phyloP scores from a whole-genome alignment of 495 filamentous ascomycete genomes.

The Penicillium flavigenum region DNA sequence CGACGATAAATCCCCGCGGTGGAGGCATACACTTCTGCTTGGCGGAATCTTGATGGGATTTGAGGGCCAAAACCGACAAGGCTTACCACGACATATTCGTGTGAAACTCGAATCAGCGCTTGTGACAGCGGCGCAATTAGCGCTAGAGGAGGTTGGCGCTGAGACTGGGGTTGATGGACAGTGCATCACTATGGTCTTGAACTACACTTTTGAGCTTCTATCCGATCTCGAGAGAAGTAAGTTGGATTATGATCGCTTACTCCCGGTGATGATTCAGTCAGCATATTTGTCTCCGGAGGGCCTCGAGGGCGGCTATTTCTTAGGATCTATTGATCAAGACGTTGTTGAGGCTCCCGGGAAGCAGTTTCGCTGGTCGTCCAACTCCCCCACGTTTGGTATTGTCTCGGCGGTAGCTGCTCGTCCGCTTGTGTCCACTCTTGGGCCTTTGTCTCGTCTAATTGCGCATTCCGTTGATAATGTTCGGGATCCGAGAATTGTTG shows the following conservation, averaged over 20 bases:
- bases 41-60: slow-evolving; percentile 81
- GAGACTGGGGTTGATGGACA: slow-evolving; percentile 56
- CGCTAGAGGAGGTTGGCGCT: slow-evolving; percentile 55
- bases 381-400: slow-evolving; percentile 57
- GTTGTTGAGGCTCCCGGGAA: slow-evolving; percentile 60
- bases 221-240: slow-evolving; percentile 53
- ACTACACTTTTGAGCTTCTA: slow-evolving; percentile 75
- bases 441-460: slow-evolving; percentile 73
- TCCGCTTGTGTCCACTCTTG: slow-evolving; percentile 75
- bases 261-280: slow-evolving; percentile 67
- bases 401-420: slow-evolving; percentile 57
- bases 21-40: slow-evolving; percentile 83
- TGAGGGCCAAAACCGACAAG: slow-evolving; percentile 63
- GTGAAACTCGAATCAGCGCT: slow-evolving; percentile 75
- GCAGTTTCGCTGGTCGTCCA: slow-evolving; percentile 69
- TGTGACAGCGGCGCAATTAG: slow-evolving; percentile 74
- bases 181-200: slow-evolving; percentile 70
- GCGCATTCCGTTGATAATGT: slow-evolving; percentile 70
- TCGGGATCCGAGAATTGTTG: slow-evolving; percentile 57
- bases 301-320: slow-evolving; percentile 78
- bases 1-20: slow-evolving; percentile 78
- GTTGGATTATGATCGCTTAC: slow-evolving; percentile 73
- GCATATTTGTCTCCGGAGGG: slow-evolving; percentile 71
- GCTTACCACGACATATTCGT: slow-evolving; percentile 60
- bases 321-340: slow-evolving; percentile 74